A percentile compares a stretch with the other conserved stretches of the same genome.
These are phyloP conservation scores for Fusarium anguioides DNA, from an alignment of 2,329 filamentous ascomycete genomes.

Conservation along the genomic window DNA sequence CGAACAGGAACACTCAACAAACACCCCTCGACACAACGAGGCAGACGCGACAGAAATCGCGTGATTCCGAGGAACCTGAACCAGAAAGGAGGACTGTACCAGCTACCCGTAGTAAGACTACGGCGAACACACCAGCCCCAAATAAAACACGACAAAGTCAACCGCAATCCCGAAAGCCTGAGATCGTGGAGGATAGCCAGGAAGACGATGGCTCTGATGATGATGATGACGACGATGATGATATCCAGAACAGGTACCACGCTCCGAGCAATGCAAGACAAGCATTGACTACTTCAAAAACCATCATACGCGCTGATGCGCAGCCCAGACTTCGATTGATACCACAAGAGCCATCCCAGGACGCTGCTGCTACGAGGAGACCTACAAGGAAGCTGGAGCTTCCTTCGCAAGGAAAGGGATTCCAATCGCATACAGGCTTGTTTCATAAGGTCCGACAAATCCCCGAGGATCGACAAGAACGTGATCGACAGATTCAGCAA, in stretches of 20 bases:
- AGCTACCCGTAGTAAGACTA: neutral
- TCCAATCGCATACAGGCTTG: neutral
- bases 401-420: conserved; percentile 17
- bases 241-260: neutral
- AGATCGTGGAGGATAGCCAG: neutral
- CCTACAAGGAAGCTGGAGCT: neutral
- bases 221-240: neutral
- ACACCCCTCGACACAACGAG: neutral
- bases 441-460: conserved; percentile 12
- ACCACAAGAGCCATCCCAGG: neutral
- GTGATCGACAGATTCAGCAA: conserved; percentile 33
- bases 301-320: neutral
- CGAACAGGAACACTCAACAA: neutral
- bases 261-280: neutral
- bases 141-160: conserved; percentile 18
- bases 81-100: neutral
- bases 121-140: conserved; percentile 40
- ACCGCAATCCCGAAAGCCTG: neutral
- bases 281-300: neutral
- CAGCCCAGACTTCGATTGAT: neutral
- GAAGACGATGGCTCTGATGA: conserved; percentile 1
- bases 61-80: conserved; percentile 5
- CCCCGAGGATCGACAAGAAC: conserved; percentile 23
- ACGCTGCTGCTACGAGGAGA: neutral
- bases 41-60: neutral